A percentile compares a stretch with the other conserved stretches of the same genome.
Evolutionary conservation across 768 basidiomycete genomes (phyloP).

Genomic region (Pleurotus platypus): DNA sequence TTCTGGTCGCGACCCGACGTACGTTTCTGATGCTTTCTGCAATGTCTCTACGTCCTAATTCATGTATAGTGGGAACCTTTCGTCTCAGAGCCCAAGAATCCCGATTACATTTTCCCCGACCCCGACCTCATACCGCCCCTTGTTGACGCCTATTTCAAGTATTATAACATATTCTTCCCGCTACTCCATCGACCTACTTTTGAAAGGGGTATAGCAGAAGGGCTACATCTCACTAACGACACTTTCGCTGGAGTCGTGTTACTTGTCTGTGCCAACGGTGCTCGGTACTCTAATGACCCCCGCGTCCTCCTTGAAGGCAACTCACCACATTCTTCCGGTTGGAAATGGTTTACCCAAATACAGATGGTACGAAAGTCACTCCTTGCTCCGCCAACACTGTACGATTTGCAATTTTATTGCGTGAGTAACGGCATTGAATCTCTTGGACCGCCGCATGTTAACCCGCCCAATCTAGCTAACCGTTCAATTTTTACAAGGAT

Average conservation of each 20-base stretch:
- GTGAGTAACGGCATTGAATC: constrained; percentile 30
- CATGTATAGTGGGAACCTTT: constrained; percentile 28
- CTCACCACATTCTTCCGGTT: constrained; percentile 45
- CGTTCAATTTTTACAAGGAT: constrained; percentile 42
- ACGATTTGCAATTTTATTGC: constrained; percentile 70
- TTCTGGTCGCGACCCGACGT: constrained; percentile 50
- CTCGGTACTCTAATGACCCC: constrained; percentile 52
- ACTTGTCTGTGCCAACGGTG: constrained; percentile 28
- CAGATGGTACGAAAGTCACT: constrained; percentile 58
- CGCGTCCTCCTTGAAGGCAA: constrained; percentile 48
- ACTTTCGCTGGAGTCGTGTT: constrained; percentile 47
- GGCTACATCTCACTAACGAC: constrained; percentile 46
- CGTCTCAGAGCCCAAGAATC: constrained; percentile 18
- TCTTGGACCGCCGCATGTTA: not conserved
- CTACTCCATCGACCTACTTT: constrained; percentile 76
- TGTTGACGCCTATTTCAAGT: constrained; percentile 62
- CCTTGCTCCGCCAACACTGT: constrained; percentile 54
- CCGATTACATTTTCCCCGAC: constrained; percentile 44
- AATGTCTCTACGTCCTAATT: not conserved
- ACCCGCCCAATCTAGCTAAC: constrained; percentile 32
- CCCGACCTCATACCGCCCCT: constrained; percentile 50
- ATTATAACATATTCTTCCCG: constrained; percentile 53
- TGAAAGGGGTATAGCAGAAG: constrained; percentile 41
- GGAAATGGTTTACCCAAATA: constrained; percentile 67
- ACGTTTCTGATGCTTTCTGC: constrained; percentile 12